These are phyloP conservation scores for Geosmithia putterillii DNA, from an alignment of 2,329 filamentous ascomycete genomes.

Conservation along the genomic window DNA sequence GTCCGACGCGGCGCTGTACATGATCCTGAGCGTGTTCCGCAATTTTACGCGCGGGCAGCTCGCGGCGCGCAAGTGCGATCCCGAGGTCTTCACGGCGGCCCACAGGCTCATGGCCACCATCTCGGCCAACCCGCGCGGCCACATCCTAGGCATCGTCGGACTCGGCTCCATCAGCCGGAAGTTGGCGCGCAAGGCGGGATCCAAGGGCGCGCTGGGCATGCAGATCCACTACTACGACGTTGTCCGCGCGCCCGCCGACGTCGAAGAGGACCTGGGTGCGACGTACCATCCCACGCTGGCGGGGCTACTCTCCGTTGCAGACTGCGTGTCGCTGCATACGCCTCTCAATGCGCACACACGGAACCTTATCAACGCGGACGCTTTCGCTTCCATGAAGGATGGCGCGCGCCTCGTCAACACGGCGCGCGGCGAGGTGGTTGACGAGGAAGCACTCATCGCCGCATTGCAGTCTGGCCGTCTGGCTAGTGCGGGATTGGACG, in stretches of 20 bases:
- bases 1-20: slow-evolving; percentile 26
- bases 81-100: slow-evolving; percentile 16
- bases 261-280: slow-evolving; percentile 15
- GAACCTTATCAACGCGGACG: slow-evolving; percentile 12
- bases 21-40: slow-evolving; percentile 34
- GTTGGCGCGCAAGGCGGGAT: slow-evolving; percentile 29
- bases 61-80: slow-evolving; percentile 10
- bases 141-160: slow-evolving; percentile 38
- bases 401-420: slow-evolving; percentile 38
- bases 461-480: slow-evolving; percentile 33
- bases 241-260: slow-evolving; percentile 9
- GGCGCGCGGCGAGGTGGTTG: slow-evolving; percentile 35
- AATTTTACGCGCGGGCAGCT: slow-evolving; percentile 29
- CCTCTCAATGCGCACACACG: slow-evolving; percentile 15
- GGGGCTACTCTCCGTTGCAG: slow-evolving; percentile 13
- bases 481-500: slow-evolving; percentile 35
- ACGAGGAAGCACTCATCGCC: slow-evolving; percentile 34
- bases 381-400: slow-evolving; percentile 31
- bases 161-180: slow-evolving; percentile 30
- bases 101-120: slow-evolving; percentile 16
- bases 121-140: slow-evolving; percentile 34
- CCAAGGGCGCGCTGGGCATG: slow-evolving; percentile 34
- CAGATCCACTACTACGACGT: slow-evolving; percentile 39
- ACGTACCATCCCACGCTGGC: slow-evolving; percentile 15
- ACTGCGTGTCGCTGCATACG: slow-evolving; percentile 19